Evolutionary conservation across 768 basidiomycete genomes (phyloP).

Genomic region (Dentipellis fragilis): DNA sequence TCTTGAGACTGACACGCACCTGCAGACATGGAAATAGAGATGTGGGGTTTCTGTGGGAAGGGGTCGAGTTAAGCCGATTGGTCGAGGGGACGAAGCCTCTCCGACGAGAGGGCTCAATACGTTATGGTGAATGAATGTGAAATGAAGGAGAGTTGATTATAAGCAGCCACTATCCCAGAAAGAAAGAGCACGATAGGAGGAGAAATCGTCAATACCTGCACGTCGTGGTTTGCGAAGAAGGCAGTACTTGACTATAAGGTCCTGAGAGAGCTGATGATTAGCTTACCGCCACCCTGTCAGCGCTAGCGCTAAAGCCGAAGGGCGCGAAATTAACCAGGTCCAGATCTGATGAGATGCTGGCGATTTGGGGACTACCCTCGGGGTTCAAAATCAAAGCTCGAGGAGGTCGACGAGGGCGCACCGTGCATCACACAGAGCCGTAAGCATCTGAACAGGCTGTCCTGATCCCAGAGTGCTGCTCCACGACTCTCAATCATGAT

Average conservation of each 20-base stretch:
- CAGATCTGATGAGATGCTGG: no score
- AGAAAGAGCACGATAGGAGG: not conserved
- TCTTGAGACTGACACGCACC: not conserved
- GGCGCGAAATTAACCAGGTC: not conserved
- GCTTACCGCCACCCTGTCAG: not conserved
- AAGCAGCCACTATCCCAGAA: not conserved
- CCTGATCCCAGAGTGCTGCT: no score
- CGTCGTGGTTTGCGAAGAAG: not conserved
- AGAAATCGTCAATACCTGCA: not conserved
- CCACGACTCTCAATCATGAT: no score
- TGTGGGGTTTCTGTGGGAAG: not conserved
- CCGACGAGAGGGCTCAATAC: not conserved
- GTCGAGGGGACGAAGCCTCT: not conserved
- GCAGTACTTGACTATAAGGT: not conserved
- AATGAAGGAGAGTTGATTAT: not conserved
- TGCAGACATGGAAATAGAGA: not conserved
- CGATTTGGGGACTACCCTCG: no score
- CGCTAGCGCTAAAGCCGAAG: not conserved
- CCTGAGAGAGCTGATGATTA: not conserved
- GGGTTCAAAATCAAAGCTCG: no score
- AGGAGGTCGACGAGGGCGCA: no score
- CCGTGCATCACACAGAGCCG: no score
- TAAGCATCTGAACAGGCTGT: no score
- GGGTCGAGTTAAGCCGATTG: not conserved
- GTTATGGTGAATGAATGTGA: not conserved